These are phyloP conservation scores for Endoconidiophora polonica DNA, from an alignment of 2,329 filamentous ascomycete species.

Conservation along the genomic window DNA sequence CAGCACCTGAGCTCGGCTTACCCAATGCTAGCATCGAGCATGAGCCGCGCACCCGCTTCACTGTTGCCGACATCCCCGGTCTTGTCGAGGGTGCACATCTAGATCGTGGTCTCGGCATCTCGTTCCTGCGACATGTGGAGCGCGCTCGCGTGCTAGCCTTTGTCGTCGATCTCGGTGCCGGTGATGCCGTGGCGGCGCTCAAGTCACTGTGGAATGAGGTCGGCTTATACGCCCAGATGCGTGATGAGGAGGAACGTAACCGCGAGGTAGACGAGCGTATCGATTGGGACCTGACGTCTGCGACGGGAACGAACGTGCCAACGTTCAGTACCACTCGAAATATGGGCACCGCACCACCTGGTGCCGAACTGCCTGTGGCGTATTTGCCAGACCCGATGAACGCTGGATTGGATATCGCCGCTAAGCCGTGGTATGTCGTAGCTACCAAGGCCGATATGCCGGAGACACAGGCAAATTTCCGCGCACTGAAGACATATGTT, in stretches of 20 bases:
- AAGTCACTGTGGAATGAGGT: conserved; percentile 82
- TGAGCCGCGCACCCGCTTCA: conserved; percentile 54
- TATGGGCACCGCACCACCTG: neutral
- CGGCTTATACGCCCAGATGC: conserved; percentile 63
- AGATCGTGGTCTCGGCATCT: conserved; percentile 77
- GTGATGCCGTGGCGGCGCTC: conserved; percentile 63
- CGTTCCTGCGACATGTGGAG: conserved; percentile 87
- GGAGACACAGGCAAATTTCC: conserved; percentile 63
- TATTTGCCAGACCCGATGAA: conserved; percentile 15
- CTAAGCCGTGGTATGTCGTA: conserved; percentile 92
- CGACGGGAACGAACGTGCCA: conserved; percentile 14
- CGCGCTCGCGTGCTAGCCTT: conserved; percentile 86
- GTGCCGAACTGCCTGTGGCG: conserved; percentile 17
- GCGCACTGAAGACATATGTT: conserved; percentile 52
- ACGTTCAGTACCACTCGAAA: neutral
- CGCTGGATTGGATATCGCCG: conserved; percentile 50
- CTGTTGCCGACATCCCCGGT: conserved; percentile 88
- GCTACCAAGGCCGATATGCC: conserved; percentile 83
- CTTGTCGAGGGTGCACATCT: conserved; percentile 84
- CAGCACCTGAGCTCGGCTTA: conserved; percentile 21
- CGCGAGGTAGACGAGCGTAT: conserved; percentile 40
- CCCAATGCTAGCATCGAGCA: conserved; percentile 25
- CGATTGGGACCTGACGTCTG: conserved; percentile 41
- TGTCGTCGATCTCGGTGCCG: conserved; percentile 69
- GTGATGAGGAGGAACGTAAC: conserved; percentile 55